Base-by-base conservation (phyloP, 805 yeast species). In the Zygosaccharomyces rouxii region DNA sequence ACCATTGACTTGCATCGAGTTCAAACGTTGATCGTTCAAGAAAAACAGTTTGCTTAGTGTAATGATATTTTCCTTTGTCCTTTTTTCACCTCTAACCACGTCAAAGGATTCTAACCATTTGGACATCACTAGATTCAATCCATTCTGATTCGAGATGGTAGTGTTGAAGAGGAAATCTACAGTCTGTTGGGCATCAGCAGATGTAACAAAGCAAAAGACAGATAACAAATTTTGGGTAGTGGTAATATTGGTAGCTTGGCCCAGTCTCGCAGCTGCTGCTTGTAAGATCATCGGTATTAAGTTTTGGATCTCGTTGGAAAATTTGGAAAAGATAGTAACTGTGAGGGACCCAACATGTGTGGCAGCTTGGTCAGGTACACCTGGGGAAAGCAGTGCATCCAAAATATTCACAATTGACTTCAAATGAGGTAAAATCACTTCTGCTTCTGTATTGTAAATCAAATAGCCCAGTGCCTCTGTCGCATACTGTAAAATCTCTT, bases 31-130 rank as follows among this genome's bases (percentile, higher is more conserved):
- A 50, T 84, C 87, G 16, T 75, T 70, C n/a, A 84, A 67, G 25
- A 78, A 71, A 58, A 75, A 89, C 0, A 94, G 70, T 47, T 78
- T 78, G 28, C 81, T 81, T 35, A 94, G 72, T 0, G 97, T 96
- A 25, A 77, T 62, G n/a, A 86, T 76, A 58, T 76, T 77, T 44
- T 71, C 80, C 52, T 78, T 74, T 42, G 90, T 88, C 49, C 80
- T 80, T 23, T 81, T 86, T 48, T 76, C 81, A 0, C 97, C 97
- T 51, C 92, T 74, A 35, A 90, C 78, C 1, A 84, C 80, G 56
- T 87, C 92, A 66, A 88, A 90, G 2, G 88, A 77, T 22, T 79
- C 80, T 42, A 92, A 76, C 98, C 98, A 94, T 44, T 86, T 83
- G 2, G 84, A 83, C 44, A 92, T 63, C 1, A 88, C 79, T 3